Percentiles rank a stretch among this genome's conserved stretches.
Conservation (phyloP, 257 asterid genomes). For the Jasminum sambac region DNA sequence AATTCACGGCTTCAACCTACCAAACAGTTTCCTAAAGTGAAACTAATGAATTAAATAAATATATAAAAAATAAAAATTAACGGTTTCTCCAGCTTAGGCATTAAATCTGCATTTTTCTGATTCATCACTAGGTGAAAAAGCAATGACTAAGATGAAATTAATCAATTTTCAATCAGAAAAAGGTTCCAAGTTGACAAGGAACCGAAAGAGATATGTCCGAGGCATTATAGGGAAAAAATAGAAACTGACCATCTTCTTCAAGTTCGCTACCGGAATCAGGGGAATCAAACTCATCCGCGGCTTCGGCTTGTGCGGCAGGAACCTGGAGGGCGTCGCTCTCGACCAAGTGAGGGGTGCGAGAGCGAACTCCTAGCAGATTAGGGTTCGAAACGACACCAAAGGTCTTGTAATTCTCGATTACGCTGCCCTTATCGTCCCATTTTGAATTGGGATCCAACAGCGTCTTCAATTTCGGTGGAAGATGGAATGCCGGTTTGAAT, state of each 20-base stretch:
- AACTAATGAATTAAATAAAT: background rate
- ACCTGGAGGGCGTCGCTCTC: slow-evolving; percentile 71
- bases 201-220: background rate
- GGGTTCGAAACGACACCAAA: slow-evolving; percentile 94
- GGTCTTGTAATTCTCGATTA: slow-evolving; percentile 82
- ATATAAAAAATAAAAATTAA: background rate
- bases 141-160: background rate
- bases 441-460: slow-evolving; percentile 57
- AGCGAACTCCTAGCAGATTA: slow-evolving; percentile 81
- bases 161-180: background rate
- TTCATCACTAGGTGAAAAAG: background rate
- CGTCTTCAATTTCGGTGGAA: slow-evolving; percentile 76
- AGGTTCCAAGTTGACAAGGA: background rate
- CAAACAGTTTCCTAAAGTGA: background rate
- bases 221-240: background rate
- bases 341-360: slow-evolving; percentile 71
- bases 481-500: slow-evolving; percentile 88
- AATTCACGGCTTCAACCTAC: background rate
- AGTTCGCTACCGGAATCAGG: slow-evolving; percentile 85
- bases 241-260: slow-evolving; percentile 83
- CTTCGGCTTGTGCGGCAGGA: slow-evolving; percentile 45
- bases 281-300: slow-evolving; percentile 52
- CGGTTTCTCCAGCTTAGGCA: background rate
- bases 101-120: background rate
- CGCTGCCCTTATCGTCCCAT: slow-evolving; percentile 90